These are phyloP conservation scores for Cafeteria roenbergensis DNA, from an alignment of 108 stramenopile genomes.

Conservation along the genomic window DNA sequence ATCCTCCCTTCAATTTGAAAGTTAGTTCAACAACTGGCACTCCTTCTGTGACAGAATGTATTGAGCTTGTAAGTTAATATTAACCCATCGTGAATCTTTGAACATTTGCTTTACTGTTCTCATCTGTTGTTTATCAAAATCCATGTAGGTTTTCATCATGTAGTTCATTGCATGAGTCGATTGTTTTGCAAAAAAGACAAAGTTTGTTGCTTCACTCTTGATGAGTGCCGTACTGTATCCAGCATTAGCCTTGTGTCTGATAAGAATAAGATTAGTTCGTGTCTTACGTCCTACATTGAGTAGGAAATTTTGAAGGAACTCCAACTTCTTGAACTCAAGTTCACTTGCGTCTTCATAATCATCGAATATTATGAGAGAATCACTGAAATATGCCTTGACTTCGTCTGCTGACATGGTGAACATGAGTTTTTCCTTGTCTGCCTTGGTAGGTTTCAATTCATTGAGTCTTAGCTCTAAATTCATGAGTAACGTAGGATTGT, in stretches of 20 bases:
- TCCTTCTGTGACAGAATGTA: background rate
- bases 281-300: background rate
- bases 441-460: no score
- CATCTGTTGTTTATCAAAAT: background rate
- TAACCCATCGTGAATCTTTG: background rate
- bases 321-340: no score
- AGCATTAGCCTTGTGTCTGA: background rate
- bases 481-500: no score
- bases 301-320: no score
- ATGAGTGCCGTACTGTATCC: background rate
- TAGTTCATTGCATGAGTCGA: no score
- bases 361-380: no score
- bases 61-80: background rate
- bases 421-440: background rate
- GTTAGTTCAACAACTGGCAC: no score
- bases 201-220: background rate
- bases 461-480: no score
- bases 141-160: background rate
- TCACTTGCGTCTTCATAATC: no score
- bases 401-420: no score
- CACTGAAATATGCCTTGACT: no score
- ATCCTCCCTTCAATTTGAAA: no score
- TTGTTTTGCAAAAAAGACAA: background rate
- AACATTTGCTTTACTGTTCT: background rate
- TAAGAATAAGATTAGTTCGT: background rate